Evolutionary conservation across 805 yeast species (phyloP), one percentile per base, ranked within the genome.

Genomic region (Ogataea neopini): DNA sequence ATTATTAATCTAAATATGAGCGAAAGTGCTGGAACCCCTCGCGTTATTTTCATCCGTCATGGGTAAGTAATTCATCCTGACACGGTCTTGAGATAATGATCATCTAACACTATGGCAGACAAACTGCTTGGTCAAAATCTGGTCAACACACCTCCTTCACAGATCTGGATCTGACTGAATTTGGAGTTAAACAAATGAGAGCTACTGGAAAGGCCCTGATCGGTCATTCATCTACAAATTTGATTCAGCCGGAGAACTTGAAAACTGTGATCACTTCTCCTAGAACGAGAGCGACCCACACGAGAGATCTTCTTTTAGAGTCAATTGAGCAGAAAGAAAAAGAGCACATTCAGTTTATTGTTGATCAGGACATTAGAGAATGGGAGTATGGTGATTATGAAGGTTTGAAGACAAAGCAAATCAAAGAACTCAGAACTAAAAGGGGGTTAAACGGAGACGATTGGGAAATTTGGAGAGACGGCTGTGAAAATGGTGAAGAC

Each of bases 301-400:
- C 98, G 0, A 79, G 81, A 43, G 76, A 84, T 14, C 71, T 90
- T 50, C 70, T 90, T 14, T 66, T 86, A 36, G 79, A 76, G 48
- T 62, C 70, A 3, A 60, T 83, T 38, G 72, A 74, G 19, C 74
- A 69, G 11, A 72, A 70, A 20, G 68, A 72, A 14, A 73, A 68
- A 49, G 53, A 71, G 8, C 53, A 66, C 6, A 74, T 83, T 41
- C 70, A 75, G 7, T 59, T 76, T 37, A 67, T 71, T 48, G 74
- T 75, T 15, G 84, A 82, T 52, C 81, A 86, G 41, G 90, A 88
- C 59, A 68, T 90, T 42, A 78, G 94, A 57, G 98, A 92, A 69
- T 92, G 97, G 97, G 95, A 88, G 56, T 92, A 92, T 60, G 98
- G 98, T 56, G 94, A 88, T 61, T 92, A 92, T 66, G 98, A 92